These are phyloP conservation scores for Suillus brevipes DNA, from an alignment of 768 basidiomycete species.

Conservation along the genomic window DNA sequence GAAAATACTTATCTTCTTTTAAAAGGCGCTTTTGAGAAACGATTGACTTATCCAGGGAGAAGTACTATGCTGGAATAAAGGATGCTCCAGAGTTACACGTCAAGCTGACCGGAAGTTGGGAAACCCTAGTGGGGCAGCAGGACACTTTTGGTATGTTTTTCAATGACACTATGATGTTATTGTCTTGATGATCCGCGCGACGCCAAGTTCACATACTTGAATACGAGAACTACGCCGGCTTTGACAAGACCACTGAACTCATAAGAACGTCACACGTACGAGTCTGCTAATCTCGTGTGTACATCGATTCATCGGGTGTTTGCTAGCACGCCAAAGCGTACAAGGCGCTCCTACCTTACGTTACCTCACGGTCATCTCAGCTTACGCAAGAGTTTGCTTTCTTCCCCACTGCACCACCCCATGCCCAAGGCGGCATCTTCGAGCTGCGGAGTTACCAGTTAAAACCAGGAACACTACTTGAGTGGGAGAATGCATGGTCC, in stretches of 20 bases:
- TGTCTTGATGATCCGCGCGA: background rate
- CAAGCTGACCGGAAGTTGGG: constrained; percentile 93
- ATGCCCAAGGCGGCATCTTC: constrained; percentile 85
- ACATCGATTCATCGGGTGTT: constrained; percentile 5
- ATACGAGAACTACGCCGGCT: constrained; percentile 91
- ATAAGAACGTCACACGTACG: constrained; percentile 65
- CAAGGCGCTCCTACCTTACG: constrained; percentile 72
- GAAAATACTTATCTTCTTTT: constrained; percentile 26
- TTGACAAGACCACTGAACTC: constrained; percentile 70
- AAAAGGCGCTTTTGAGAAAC: constrained; percentile 6
- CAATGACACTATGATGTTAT: background rate
- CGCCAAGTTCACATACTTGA: constrained; percentile 72
- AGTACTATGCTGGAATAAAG: constrained; percentile 81
- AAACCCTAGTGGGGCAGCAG: constrained; percentile 85
- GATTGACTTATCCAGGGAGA: constrained; percentile 51
- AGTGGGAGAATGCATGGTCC: constrained; percentile 95
- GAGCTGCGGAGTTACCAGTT: constrained; percentile 89
- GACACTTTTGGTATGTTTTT: constrained; percentile 69
- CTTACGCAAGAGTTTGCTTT: constrained; percentile 95
- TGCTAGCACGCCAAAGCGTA: constrained; percentile 67
- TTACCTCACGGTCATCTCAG: constrained; percentile 72
- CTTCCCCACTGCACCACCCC: constrained; percentile 88
- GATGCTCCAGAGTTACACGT: constrained; percentile 72
- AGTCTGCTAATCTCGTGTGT: constrained; percentile 3
- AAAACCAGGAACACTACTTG: constrained; percentile 84